Evolutionary conservation across 1,284 basidiomycete genomes (phyloP).

Genomic region (Ustilago xerochloae): DNA sequence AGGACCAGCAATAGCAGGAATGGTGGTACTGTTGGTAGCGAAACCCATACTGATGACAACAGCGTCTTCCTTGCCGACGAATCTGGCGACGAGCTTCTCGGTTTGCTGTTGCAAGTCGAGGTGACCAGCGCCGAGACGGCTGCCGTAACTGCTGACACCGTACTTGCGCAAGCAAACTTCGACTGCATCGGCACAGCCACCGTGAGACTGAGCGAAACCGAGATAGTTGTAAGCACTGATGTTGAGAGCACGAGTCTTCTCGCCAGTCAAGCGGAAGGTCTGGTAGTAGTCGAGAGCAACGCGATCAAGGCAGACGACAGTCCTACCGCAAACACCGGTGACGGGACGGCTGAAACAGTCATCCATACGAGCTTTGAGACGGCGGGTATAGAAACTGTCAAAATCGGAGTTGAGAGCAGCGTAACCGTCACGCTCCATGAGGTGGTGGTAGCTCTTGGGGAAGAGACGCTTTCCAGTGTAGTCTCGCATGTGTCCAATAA

Average conservation of each 20-base stretch:
- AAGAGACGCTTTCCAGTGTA: conserved; percentile 90
- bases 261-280: conserved; percentile 82
- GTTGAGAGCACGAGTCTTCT: conserved; percentile 86
- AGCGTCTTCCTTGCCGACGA: conserved; percentile 88
- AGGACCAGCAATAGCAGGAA: conserved; percentile 89
- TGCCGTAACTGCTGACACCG: conserved; percentile 81
- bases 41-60: conserved; percentile 96
- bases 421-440: conserved; percentile 72
- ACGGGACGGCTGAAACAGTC: conserved; percentile 94
- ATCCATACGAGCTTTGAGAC: conserved; percentile 91
- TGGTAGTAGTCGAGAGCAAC: conserved; percentile 83
- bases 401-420: conserved; percentile 98
- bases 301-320: conserved; percentile 87
- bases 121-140: conserved; percentile 84
- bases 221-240: conserved; percentile 99
- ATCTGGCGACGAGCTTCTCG: conserved; percentile 89
- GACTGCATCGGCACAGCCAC: conserved; percentile 92
- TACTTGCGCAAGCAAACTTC: conserved; percentile 71
- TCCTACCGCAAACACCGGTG: conserved; percentile 94
- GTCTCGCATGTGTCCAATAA: conserved; percentile 91
- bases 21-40: conserved; percentile 94
- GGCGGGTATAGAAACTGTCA: conserved; percentile 98
- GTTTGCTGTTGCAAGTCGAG: conserved; percentile 84
- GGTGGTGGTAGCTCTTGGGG: conserved; percentile 79
- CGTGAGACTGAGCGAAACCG: conserved; percentile 93